Evolutionary conservation across 345 rosid genomes (phyloP).

Genomic region (Syzygium grande): DNA sequence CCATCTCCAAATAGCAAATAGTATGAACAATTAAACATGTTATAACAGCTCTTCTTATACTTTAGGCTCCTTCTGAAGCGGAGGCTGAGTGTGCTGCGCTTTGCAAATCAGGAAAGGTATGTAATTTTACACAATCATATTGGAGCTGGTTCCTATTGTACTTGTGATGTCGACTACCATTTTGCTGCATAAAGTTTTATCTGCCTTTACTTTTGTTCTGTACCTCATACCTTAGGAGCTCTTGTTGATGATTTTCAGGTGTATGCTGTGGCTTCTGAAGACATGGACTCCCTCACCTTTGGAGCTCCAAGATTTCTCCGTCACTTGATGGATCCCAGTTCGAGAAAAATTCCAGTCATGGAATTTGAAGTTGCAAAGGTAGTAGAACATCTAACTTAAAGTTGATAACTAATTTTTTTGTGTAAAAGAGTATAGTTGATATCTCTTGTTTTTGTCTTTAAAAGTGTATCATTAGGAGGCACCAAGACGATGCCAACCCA

Average conservation of each 20-base stretch:
- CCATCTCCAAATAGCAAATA: neutral
- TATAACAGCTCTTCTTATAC: conserved; percentile 5
- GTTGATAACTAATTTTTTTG: neutral
- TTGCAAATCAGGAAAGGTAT: conserved; percentile 82
- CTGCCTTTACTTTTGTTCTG: neutral
- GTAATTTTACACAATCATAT: conserved; percentile 4
- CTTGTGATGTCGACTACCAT: neutral
- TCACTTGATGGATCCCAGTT: conserved; percentile 96
- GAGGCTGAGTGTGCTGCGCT: conserved; percentile 97
- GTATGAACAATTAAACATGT: neutral
- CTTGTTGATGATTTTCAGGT: conserved; percentile 34
- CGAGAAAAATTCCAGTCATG: conserved; percentile 88
- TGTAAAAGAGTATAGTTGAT: neutral
- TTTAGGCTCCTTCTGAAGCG: conserved; percentile 88
- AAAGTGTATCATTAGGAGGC: neutral
- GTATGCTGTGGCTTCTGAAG: conserved; percentile 98
- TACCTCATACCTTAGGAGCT: neutral
- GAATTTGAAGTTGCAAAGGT: conserved; percentile 91
- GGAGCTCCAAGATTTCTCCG: conserved; percentile 94
- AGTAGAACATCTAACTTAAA: neutral
- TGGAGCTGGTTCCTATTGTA: neutral
- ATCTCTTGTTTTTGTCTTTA: neutral
- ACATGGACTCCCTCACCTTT: conserved; percentile 97
- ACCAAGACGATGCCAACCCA: neutral
- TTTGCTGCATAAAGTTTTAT: neutral